Evolutionary conservation across 805 yeast species (phyloP).

Genomic region (Teunomyces funiuensis): DNA sequence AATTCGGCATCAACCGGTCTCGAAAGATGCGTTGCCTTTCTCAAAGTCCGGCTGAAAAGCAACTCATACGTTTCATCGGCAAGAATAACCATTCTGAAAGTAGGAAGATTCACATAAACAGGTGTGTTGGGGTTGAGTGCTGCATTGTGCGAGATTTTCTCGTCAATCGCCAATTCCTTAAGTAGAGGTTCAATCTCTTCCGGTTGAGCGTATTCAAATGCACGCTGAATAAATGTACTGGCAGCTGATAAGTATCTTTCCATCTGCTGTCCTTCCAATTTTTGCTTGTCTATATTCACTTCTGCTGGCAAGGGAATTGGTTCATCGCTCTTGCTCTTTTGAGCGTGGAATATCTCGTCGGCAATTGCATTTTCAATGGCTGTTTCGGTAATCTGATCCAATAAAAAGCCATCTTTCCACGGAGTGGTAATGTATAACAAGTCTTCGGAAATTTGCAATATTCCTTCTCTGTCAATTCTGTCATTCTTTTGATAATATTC

Average conservation of each 20-base stretch:
- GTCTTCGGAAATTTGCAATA: conserved; percentile 85
- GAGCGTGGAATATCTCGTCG: conserved; percentile 52
- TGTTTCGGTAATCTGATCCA: conserved; percentile 63
- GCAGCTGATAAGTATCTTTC: conserved; percentile 85
- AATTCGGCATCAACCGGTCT: conserved; percentile 49
- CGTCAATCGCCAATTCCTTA: conserved; percentile 37
- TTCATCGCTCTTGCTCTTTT: conserved; percentile 26
- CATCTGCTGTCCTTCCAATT: conserved; percentile 61
- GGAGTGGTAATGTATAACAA: conserved; percentile 78
- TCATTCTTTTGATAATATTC: conserved; percentile 69
- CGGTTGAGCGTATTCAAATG: conserved; percentile 87
- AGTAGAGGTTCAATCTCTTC: conserved; percentile 43
- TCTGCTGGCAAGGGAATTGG: conserved; percentile 55
- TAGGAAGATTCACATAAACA: conserved; percentile 71
- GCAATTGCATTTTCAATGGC: conserved; percentile 69
- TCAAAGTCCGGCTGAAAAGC: conserved; percentile 69
- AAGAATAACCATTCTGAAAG: conserved; percentile 89
- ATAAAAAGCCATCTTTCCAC: conserved; percentile 69
- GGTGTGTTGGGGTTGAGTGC: conserved; percentile 84
- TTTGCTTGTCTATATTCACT: conserved; percentile 61
- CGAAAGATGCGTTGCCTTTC: conserved; percentile 65
- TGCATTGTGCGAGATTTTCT: conserved; percentile 59
- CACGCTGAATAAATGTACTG: conserved; percentile 79
- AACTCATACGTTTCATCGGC: conserved; percentile 94
- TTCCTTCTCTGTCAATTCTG: conserved; percentile 71